Base-by-base conservation (phyloP, 2,329 filamentous ascomycete species). In the Myriosclerotinia curreyana region DNA sequence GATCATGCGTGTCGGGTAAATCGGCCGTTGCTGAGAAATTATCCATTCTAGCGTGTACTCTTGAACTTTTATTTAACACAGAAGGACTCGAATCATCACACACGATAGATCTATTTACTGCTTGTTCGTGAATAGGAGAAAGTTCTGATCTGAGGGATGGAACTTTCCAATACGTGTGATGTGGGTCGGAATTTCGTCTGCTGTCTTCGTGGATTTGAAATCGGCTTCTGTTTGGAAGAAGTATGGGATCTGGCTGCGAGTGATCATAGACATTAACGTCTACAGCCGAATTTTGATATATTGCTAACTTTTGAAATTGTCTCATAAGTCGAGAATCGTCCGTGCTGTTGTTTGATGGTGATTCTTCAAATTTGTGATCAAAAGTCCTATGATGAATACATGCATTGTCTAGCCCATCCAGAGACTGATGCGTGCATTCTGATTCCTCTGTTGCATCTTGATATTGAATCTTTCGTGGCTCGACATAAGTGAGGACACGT, bases 241-340 rank as follows among this genome's bases (percentile, higher is more conserved):
- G 14, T 22, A 20, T 46, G 17, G 40, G 17, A 31, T 6, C 40
- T 11, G 54, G 46, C 0, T 9, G 28, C 17, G 40, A 17, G 5
- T 4, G 25, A 11, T 5, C 15, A 11, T 15, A 31, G 8, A 31
- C 5, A 8, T 2, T 9, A 20, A 1, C 5, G 38, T 9, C 9
- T 58, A 34, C 5, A 34, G 12, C 17, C 34, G 28, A 20, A 3
- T 5, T 11, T 0, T 7, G 12, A 0, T 34, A 20, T 28, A 28
- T 31, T 22, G 1, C 0, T 7, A 1, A 11, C 54, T 46, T 20
- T 4, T 0, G 1, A 0, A 2, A 5, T 15, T 34, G 11, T 7
- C 20, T 17, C 3, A 34, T 46, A 58, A 17, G 54, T 36, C 2
- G 25, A 58, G 12, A 46, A 6, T n/a, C 8, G 12, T 46, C 20